Evolutionary conservation across 257 asterid genomes (phyloP).

Genomic region (Jaltomata sinuosa): DNA sequence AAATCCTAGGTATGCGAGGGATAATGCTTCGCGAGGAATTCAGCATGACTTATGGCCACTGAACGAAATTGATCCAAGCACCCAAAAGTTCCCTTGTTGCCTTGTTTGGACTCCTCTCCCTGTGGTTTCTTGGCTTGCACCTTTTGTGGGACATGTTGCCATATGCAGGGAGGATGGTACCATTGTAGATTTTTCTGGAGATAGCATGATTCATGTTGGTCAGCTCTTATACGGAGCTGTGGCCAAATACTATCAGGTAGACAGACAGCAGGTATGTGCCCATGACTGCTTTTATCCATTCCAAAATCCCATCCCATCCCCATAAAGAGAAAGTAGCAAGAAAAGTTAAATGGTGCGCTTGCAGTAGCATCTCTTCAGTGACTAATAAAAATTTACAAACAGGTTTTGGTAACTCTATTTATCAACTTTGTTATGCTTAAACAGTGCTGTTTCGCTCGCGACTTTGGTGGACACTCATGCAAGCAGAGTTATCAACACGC

Average conservation of each 20-base stretch:
- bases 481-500: conserved; percentile 48
- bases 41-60: conserved; percentile 70
- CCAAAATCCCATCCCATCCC: background rate
- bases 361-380: background rate
- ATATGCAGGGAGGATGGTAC: conserved; percentile 77
- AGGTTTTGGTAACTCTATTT: background rate
- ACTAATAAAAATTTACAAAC: background rate
- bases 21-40: conserved; percentile 6
- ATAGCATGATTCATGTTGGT: conserved; percentile 46
- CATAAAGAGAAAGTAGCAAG: background rate
- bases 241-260: conserved; percentile 76
- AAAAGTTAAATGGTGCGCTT: background rate
- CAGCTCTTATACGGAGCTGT: conserved; percentile 60
- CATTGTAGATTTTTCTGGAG: conserved; percentile 70
- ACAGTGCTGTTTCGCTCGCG: conserved; percentile 80
- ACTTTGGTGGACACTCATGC: conserved; percentile 65
- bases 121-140: conserved; percentile 93
- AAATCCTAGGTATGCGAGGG: conserved; percentile 17
- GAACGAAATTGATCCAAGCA: conserved; percentile 45
- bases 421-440: background rate
- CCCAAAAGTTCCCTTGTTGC: conserved; percentile 82
- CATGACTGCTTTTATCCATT: background rate
- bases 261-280: conserved; percentile 60
- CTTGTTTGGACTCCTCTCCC: conserved; percentile 91
- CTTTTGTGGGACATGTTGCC: conserved; percentile 88